A percentile compares a stretch with the other conserved stretches of the same genome.
phyloP scores from a whole-genome alignment of 371 early-diverging fungal genomes.

The Parasitella parasitica region DNA sequence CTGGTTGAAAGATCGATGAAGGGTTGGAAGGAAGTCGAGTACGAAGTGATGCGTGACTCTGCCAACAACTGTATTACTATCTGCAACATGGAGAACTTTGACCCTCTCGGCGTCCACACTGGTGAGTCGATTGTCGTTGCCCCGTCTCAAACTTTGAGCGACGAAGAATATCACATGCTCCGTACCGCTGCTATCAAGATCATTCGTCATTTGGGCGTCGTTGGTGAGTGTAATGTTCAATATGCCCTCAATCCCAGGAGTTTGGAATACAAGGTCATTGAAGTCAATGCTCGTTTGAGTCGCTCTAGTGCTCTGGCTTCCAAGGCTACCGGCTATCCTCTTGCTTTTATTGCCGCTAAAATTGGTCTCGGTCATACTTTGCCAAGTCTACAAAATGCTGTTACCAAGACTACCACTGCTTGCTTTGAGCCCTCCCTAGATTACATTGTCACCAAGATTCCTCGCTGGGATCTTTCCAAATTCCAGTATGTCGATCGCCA shows the following conservation, averaged over 20 bases:
- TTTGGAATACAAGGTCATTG: conserved; percentile 89
- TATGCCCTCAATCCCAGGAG: conserved; percentile 90
- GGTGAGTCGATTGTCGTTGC: conserved; percentile 97
- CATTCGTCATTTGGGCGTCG: conserved; percentile 93
- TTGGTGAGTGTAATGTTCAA: conserved; percentile 97
- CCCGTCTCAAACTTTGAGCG: conserved; percentile 90
- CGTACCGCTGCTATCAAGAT: conserved; percentile 93
- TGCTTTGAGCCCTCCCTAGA: conserved; percentile 96
- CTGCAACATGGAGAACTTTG: conserved; percentile 99
- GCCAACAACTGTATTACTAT: conserved; percentile 96
- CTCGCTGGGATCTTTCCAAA: conserved; percentile 94
- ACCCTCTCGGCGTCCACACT: conserved; percentile 93
- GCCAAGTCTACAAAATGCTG: conserved; percentile 84
- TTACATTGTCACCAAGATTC: conserved; percentile 93
- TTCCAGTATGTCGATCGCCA: conserved; percentile 84
- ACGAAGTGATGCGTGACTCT: conserved; percentile 96
- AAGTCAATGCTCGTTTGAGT: conserved; percentile 93
- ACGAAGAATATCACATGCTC: conserved; percentile 94
- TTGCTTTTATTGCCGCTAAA: conserved; percentile 96
- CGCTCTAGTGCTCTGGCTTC: conserved; percentile 88
- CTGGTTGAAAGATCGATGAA: conserved; percentile 94
- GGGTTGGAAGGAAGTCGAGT: conserved; percentile 98
- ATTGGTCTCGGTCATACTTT: conserved; percentile 84
- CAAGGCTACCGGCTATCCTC: conserved; percentile 95
- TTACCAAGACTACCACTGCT: conserved; percentile 90